Percentiles rank a stretch among this genome's conserved stretches.
These are phyloP conservation scores for Pleurotus cornucopiae DNA, from an alignment of 768 basidiomycete genomes.

Conservation along the genomic window DNA sequence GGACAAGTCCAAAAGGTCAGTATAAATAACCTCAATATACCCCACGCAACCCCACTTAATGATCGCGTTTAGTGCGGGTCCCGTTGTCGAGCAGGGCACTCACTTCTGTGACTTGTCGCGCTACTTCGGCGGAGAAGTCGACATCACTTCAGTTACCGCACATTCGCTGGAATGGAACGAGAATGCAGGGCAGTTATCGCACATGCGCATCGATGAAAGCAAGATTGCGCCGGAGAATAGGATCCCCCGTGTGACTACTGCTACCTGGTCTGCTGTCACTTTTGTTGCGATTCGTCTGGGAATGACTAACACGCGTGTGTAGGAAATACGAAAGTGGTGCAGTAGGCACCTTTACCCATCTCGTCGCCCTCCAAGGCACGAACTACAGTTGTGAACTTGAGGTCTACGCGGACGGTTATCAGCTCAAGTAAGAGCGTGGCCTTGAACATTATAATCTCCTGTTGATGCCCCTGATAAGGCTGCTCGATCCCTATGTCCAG, in stretches of 20 bases:
- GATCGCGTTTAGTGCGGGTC: conserved; percentile 54
- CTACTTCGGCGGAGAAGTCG: conserved; percentile 96
- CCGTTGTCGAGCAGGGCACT: conserved; percentile 88
- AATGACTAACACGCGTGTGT: conserved; percentile 4
- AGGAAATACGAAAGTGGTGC: conserved; percentile 97
- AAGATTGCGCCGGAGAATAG: conserved; percentile 83
- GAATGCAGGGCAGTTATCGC: conserved; percentile 78
- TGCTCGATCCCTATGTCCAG: conserved; percentile 91
- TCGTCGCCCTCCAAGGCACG: conserved; percentile 86
- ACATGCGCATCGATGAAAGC: conserved; percentile 79
- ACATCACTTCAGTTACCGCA: conserved; percentile 73
- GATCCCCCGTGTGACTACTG: conserved; percentile 90
- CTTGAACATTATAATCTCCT: neutral
- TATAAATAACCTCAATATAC: neutral
- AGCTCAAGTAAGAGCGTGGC: conserved; percentile 54
- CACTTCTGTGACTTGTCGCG: conserved; percentile 97
- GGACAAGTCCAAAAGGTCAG: conserved; percentile 82
- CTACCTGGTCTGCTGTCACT: conserved; percentile 63
- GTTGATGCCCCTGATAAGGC: conserved; percentile 32
- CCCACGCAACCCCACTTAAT: neutral
- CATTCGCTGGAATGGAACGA: conserved; percentile 94
- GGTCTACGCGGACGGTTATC: conserved; percentile 91
- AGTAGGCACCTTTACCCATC: conserved; percentile 87
- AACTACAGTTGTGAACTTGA: conserved; percentile 95
- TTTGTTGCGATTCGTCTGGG: neutral